These are phyloP conservation scores for Penicillium alfredii DNA, from an alignment of 495 filamentous ascomycete genomes.

Conservation along the genomic window DNA sequence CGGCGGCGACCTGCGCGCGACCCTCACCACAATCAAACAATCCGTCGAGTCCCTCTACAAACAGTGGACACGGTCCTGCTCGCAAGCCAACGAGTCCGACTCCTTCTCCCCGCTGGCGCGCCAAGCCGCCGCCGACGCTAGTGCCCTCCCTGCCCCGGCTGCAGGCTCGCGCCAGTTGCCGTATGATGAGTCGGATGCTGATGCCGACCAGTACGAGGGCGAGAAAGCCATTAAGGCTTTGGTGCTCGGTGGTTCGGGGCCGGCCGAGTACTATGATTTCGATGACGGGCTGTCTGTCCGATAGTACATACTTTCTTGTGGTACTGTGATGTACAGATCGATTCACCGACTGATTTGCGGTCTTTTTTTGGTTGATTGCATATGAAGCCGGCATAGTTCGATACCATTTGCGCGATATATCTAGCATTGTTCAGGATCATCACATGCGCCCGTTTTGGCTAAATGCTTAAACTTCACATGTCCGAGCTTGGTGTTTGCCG, in stretches of 20 bases:
- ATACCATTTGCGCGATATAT: too few species aligned
- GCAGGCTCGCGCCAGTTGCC: conserved; percentile 27
- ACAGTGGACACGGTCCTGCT: conserved; percentile 15
- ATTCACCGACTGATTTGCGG: too few species aligned
- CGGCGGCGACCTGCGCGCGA: conserved; percentile 17
- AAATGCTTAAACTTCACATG: too few species aligned
- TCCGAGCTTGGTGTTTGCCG: too few species aligned
- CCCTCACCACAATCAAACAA: conserved; percentile 16
- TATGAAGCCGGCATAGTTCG: too few species aligned
- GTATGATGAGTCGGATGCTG: conserved; percentile 12
- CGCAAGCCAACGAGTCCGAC: neutral
- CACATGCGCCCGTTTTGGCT: too few species aligned
- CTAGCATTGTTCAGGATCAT: too few species aligned
- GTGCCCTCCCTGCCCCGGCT: conserved; percentile 16
- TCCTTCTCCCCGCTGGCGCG: conserved; percentile 21
- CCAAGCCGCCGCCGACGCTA: conserved; percentile 18
- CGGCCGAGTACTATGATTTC: conserved; percentile 17
- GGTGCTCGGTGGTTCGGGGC: conserved; percentile 6
- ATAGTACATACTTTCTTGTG: too few species aligned
- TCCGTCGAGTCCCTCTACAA: conserved; percentile 12
- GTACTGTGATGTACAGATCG: too few species aligned
- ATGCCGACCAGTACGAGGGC: conserved; percentile 28
- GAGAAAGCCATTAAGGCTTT: conserved; percentile 32
- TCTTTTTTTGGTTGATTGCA: too few species aligned
- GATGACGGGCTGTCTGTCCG: too few species aligned